Evolutionary conservation across 2,329 filamentous ascomycete genomes (phyloP), one percentile per base, ranked within the genome.

Genomic region (Fusarium sp.): DNA sequence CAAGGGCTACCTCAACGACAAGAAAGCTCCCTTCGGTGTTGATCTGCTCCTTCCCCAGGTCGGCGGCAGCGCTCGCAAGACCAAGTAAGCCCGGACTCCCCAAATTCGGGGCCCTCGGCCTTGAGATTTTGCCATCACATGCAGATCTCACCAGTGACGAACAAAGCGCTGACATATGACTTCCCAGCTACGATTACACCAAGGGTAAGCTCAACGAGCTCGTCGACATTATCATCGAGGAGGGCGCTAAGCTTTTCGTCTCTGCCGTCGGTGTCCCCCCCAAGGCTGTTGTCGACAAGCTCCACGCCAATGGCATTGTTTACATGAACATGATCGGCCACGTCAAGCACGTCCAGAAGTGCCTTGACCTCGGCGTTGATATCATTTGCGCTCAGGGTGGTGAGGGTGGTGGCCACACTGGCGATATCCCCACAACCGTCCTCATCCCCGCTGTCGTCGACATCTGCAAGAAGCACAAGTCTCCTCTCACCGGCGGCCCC

Each of bases 281-380:
- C 76, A 94, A 94, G 85, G 87, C 89, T 77, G 92, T 98, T 67
- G 95, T 99, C 79, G 95, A 98, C 76, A 93, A 90, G 82, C 91
- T 99, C 52, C 96, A 99, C 89, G 89, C 91, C 81, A 87, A 91
- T 80, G 95, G 95, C 77, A 90, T 99, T 77, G 89, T 97, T 77
- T 98, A 97, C 89, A 98, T 98, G 96, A 99, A 99, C 92, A 99
- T 99, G 96, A 95, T 99, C 82, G 96, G 96, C 77, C 96, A 99
- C 89, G 96, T 96, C 81, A 99, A 99, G 91, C 96, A 99, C 87
- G 96, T 98, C 74, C 90, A 94, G 85, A 99, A 98, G 89, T 97
- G 94, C 84, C 89, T 99, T 72, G 94, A 96, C 57, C 89, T 95
- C 67, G 96, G 95, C 75, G 94, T 92, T 78, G 96, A 99, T 85